Evolutionary conservation across 495 filamentous ascomycete species (phyloP).

Genomic region (Penicillium herquei): DNA sequence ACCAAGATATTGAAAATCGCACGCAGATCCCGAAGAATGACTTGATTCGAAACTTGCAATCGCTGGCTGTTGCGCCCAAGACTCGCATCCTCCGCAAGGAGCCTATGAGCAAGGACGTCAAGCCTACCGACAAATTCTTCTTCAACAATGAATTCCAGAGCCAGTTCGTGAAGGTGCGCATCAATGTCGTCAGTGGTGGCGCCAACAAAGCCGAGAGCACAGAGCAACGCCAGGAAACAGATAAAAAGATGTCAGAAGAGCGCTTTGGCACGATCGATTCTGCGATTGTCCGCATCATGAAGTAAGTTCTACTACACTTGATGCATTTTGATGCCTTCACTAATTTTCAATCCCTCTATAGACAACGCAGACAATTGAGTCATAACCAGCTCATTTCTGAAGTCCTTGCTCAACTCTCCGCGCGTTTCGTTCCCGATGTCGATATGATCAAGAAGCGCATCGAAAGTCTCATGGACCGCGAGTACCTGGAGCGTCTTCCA

Average conservation of each 20-base stretch:
- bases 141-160: slow-evolving; percentile 84
- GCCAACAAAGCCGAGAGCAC: slow-evolving; percentile 82
- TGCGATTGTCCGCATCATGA: slow-evolving; percentile 92
- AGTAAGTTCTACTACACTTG: slow-evolving; percentile 55
- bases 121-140: slow-evolving; percentile 73
- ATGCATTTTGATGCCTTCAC: not conserved
- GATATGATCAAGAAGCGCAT: slow-evolving; percentile 92
- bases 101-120: slow-evolving; percentile 78
- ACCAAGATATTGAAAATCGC: slow-evolving; percentile 77
- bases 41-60: slow-evolving; percentile 77
- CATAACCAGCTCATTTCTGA: slow-evolving; percentile 84
- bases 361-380: slow-evolving; percentile 80
- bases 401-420: slow-evolving; percentile 73
- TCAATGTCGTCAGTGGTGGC: slow-evolving; percentile 64
- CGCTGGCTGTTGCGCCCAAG: slow-evolving; percentile 82
- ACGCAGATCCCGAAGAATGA: slow-evolving; percentile 83
- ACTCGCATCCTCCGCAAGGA: slow-evolving; percentile 79
- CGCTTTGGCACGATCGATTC: slow-evolving; percentile 79
- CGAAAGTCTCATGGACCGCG: slow-evolving; percentile 85
- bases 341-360: slow-evolving; percentile 40
- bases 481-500: slow-evolving; percentile 89
- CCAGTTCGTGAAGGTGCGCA: slow-evolving; percentile 82
- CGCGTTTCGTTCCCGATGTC: slow-evolving; percentile 86
- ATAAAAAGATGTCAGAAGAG: slow-evolving; percentile 81
- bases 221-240: slow-evolving; percentile 80